Conservation (phyloP, 352 stramenopile genomes). For the Pythium aquatile region DNA sequence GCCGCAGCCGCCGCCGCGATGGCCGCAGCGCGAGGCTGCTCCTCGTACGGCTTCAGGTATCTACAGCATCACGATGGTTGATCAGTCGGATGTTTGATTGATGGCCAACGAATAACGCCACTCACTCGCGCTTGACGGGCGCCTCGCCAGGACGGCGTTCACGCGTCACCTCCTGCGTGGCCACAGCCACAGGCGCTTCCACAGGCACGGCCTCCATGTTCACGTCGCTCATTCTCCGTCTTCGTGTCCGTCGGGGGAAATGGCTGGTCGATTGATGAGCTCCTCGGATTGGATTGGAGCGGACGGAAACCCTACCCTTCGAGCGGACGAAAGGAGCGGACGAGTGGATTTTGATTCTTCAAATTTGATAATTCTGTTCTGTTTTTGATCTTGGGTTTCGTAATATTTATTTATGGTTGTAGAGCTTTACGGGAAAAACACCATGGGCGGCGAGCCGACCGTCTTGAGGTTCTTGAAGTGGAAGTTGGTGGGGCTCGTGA, state of each 20-base stretch:
- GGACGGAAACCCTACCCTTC: neutral
- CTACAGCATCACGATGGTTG: conserved; percentile 25
- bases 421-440: conserved; percentile 23
- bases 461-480: conserved; percentile 55
- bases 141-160: conserved; percentile 33
- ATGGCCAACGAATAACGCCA: neutral
- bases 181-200: neutral
- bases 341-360: neutral
- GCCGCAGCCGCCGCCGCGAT: neutral
- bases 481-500: conserved; percentile 67
- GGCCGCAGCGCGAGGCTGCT: conserved; percentile 3
- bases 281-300: neutral
- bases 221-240: conserved; percentile 13
- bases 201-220: conserved; percentile 17
- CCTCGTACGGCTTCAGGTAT: conserved; percentile 57
- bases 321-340: neutral
- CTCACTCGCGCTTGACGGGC: conserved; percentile 38
- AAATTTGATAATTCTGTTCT: neutral
- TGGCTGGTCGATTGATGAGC: conserved; percentile 12
- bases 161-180: neutral
- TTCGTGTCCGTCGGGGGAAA: neutral
- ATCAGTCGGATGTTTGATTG: neutral
- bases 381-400: neutral
- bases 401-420: neutral
- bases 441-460: neutral